phyloP scores from a whole-genome alignment of 306 rosid genomes.

The Glycine latifolia region DNA sequence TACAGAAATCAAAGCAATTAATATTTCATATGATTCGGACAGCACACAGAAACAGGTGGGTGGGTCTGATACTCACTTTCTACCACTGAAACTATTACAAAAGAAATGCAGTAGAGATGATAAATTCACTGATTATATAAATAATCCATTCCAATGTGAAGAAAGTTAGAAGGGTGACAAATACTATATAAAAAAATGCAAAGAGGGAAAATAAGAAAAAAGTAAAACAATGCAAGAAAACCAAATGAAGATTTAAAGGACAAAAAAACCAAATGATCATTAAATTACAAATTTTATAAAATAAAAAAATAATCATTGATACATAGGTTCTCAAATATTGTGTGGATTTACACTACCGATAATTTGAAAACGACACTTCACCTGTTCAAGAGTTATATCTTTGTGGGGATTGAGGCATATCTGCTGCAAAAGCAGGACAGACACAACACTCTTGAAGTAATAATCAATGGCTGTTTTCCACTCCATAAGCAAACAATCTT shows the following conservation, averaged over 20 bases:
- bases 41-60: neutral
- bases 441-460: slow-evolving; percentile 78
- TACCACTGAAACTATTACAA: neutral
- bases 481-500: slow-evolving; percentile 52
- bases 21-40: neutral
- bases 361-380: slow-evolving; percentile 35
- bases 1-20: slow-evolving; percentile 44
- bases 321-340: neutral
- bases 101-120: slow-evolving; percentile 14
- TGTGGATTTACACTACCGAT: neutral
- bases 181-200: neutral
- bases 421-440: slow-evolving; percentile 73
- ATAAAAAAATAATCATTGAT: neutral
- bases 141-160: neutral
- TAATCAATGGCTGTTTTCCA: slow-evolving; percentile 70
- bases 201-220: neutral
- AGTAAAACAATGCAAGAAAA: neutral
- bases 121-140: slow-evolving; percentile 9
- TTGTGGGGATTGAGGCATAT: slow-evolving; percentile 71
- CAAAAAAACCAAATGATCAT: neutral
- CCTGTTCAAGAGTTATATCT: slow-evolving; percentile 80
- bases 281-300: neutral
- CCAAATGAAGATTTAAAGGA: neutral
- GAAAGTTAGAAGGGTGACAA: neutral
- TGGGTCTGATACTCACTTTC: slow-evolving; percentile 15